Conservation (phyloP, 225 moss, liverwort and hornwort genomes). For the Pleurozium schreberi region DNA sequence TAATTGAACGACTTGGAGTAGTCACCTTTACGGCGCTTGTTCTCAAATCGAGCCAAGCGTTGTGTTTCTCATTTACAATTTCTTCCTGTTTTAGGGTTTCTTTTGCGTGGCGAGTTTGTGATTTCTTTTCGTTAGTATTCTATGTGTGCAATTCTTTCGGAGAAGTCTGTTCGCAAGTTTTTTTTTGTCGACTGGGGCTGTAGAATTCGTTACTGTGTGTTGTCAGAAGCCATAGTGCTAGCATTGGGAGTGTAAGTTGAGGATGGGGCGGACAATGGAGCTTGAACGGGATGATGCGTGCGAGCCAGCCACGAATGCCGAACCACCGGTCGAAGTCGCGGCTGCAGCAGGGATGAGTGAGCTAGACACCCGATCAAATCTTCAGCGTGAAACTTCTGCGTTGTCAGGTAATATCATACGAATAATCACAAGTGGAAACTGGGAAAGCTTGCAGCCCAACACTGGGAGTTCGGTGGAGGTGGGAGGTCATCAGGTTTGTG, state of each 20-base stretch:
- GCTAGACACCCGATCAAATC: conserved; percentile 4
- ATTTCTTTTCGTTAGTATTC: no score
- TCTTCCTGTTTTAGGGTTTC: neutral
- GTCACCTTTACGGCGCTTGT: neutral
- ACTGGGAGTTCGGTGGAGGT: conserved; percentile 36
- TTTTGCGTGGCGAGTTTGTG: neutral
- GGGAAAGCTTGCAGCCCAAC: conserved; percentile 31
- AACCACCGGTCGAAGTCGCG: neutral
- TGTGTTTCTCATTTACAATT: neutral
- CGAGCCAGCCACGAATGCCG: neutral
- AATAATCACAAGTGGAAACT: conserved; percentile 20
- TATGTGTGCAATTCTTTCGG: neutral
- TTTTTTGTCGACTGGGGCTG: neutral
- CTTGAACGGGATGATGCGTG: neutral
- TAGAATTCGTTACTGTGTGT: neutral
- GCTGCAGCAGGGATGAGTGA: neutral
- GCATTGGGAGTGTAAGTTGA: neutral
- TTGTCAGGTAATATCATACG: conserved; percentile 27
- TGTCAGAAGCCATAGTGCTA: neutral
- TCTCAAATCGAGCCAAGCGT: neutral
- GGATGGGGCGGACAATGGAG: conserved; percentile 22
- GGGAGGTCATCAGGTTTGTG: conserved; percentile 38
- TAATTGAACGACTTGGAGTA: neutral
- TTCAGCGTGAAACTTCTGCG: conserved; percentile 26
- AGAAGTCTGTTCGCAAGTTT: neutral